Percentiles rank a stretch among this genome's conserved stretches.
Conservation (phyloP, 1,284 basidiomycete species). For the Puccinia coronata region DNA sequence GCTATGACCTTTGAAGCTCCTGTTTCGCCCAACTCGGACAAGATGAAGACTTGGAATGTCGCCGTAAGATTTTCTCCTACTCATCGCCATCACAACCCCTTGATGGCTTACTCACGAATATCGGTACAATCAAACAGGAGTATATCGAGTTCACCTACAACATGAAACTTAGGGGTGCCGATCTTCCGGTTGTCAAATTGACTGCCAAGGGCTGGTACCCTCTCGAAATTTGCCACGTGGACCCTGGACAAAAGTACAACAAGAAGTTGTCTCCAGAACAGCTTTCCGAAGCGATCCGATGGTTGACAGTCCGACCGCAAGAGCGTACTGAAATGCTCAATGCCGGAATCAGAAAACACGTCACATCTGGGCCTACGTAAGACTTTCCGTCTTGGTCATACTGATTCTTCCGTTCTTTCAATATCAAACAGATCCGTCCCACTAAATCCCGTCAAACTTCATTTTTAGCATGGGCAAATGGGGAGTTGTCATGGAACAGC, state of each 20-base stretch:
- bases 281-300: conserved; percentile 51
- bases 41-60: conserved; percentile 36
- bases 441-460: no score
- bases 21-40: conserved; percentile 20
- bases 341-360: conserved; percentile 22
- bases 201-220: conserved; percentile 53
- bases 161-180: conserved; percentile 48
- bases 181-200: conserved; percentile 52
- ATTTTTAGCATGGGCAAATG: conserved; percentile 25
- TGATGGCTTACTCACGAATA: not conserved
- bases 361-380: conserved; percentile 23
- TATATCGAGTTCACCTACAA: conserved; percentile 49
- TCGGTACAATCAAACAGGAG: not conserved
- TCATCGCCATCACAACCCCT: not conserved
- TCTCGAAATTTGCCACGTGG: conserved; percentile 52
- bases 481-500: conserved; percentile 31
- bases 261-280: conserved; percentile 53
- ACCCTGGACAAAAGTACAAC: conserved; percentile 51
- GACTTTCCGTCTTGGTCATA: not conserved
- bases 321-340: conserved; percentile 40
- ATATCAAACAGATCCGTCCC: no score
- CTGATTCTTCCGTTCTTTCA: not conserved
- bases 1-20: conserved; percentile 22
- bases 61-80: not conserved
- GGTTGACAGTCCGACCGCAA: conserved; percentile 47